Evolutionary conservation across 495 filamentous ascomycete species (phyloP), one percentile per base, ranked within the genome.

Genomic region (Aspergillus homomorphus): DNA sequence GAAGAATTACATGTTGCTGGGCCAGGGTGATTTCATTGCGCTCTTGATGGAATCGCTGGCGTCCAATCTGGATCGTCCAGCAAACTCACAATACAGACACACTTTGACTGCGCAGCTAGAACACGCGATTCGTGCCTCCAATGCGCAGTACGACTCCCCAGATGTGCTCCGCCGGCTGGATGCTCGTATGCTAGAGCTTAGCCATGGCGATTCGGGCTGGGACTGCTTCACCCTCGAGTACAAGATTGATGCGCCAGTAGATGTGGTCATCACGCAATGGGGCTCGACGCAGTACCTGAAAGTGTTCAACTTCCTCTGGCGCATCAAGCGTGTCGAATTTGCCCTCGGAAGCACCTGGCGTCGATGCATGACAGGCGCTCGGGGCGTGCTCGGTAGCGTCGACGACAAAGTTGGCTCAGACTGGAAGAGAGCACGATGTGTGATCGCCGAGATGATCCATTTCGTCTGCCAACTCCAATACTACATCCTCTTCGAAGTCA

Each of bases 191-290:
- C 82, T 97, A 41, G 92, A 97, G 70, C 83, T 96, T 50, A 90
- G 87, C 52, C 92, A 96, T 69, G 95, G 95, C 54, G 94, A 99
- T 64, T 97, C 96, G 51, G 95, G 95, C 58, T 99, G 95, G 95
- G 95, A 99, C 70, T 96, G 94, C 72, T 99, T 99, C 74, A 99
- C 95, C 0, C 82, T 99, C 26, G 95, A 99, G 69, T 99, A 99
- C 76, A 96, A 96, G 72, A 92, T 98, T 57, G 94, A 97, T 68
- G 90, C 94, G 9, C 95, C 95, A 0, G 90, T 98, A 22, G 95
- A 99, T 66, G 94, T 98, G 53, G 91, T 99, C 53, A 92, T 99
- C 14, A 97, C 93, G 0, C 89, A 92, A 1, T 96, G 90, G 84
- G 91, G 89, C 38, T 93, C 89, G 54, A 90, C 90, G 2, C 92